Conservation (phyloP, 2,329 filamentous ascomycete species). For the Pleomassaria siparia region DNA sequence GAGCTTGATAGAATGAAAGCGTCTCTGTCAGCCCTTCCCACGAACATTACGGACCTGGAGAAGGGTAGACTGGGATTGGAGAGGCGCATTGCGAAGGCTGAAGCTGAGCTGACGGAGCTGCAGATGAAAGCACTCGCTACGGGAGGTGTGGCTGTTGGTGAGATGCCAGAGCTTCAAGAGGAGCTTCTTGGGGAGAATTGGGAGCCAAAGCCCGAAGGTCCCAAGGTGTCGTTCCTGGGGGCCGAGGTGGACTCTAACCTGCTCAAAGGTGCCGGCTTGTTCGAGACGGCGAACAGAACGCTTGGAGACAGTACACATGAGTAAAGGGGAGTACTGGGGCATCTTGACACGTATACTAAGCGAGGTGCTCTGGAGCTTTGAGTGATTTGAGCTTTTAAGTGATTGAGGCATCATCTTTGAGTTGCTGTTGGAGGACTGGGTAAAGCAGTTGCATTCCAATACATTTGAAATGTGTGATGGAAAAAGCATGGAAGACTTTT, state of each 20-base stretch:
- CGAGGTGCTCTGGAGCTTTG: too few relatives aligned
- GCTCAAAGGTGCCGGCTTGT: constrained; percentile 30
- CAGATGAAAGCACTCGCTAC: constrained; percentile 16
- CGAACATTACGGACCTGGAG: constrained; percentile 13
- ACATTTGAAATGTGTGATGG: too few relatives aligned
- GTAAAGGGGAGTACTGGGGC: too few relatives aligned
- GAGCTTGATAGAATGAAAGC: constrained; percentile 22
- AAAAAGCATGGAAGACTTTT: too few relatives aligned
- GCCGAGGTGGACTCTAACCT: constrained; percentile 33
- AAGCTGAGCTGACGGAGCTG: constrained; percentile 17
- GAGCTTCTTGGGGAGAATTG: too few relatives aligned
- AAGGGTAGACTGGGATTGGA: constrained; percentile 21
- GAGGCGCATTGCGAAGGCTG: constrained; percentile 20
- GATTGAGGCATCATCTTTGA: too few relatives aligned
- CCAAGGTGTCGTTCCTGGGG: constrained; percentile 31
- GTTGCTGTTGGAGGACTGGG: too few relatives aligned
- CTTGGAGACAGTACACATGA: too few relatives aligned
- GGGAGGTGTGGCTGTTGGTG: constrained; percentile 18
- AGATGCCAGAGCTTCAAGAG: constrained; percentile 18
- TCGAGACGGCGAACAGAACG: constrained; percentile 22
- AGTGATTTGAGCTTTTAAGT: too few relatives aligned
- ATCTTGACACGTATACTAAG: too few relatives aligned
- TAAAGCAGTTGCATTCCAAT: too few relatives aligned
- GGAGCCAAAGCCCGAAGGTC: constrained; percentile 17
- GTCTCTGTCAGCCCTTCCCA: constrained; percentile 22